A percentile compares a stretch with the other conserved stretches of the same genome.
Conservation (phyloP, 1,139 yeast genomes). For the Candida glucosophila region DNA sequence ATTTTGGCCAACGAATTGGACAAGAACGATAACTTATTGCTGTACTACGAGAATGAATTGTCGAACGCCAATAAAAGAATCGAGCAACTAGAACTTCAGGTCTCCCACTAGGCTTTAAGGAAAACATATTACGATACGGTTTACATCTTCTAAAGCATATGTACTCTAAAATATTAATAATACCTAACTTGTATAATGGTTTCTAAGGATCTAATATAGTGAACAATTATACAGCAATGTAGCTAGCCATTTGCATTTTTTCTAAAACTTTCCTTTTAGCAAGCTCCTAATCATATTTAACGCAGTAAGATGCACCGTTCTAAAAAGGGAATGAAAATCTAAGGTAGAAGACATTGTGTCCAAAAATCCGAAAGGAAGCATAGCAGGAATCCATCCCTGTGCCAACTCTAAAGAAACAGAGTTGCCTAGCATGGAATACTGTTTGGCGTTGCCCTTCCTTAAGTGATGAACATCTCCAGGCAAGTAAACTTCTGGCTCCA, state of each 20-base stretch:
- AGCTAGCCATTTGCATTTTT: neutral
- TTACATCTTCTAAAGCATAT: neutral
- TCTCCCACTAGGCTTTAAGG: too few relatives aligned
- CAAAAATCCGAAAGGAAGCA: conserved; percentile 92
- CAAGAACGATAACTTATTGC: conserved; percentile 7
- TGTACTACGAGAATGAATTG: conserved; percentile 7
- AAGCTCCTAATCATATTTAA: conserved; percentile 68
- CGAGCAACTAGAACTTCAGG: conserved; percentile 7
- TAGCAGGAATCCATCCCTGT: conserved; percentile 97
- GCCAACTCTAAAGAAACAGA: conserved; percentile 90
- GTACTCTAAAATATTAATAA: neutral
- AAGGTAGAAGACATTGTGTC: conserved; percentile 75
- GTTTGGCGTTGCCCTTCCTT: conserved; percentile 64
- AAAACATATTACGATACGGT: too few relatives aligned
- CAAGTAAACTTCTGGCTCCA: conserved; percentile 53
- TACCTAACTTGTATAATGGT: neutral
- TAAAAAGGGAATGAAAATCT: conserved; percentile 59
- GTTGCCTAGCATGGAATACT: conserved; percentile 76
- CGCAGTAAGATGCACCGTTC: conserved; percentile 69
- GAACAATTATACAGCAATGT: neutral
- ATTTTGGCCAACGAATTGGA: conserved; percentile 15
- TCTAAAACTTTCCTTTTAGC: conserved; percentile 55
- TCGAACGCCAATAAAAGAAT: conserved; percentile 9
- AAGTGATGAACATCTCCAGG: conserved; percentile 86
- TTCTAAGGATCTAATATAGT: neutral